phyloP scores from a whole-genome alignment of 768 basidiomycete genomes.

The Tulasnella sp. region DNA sequence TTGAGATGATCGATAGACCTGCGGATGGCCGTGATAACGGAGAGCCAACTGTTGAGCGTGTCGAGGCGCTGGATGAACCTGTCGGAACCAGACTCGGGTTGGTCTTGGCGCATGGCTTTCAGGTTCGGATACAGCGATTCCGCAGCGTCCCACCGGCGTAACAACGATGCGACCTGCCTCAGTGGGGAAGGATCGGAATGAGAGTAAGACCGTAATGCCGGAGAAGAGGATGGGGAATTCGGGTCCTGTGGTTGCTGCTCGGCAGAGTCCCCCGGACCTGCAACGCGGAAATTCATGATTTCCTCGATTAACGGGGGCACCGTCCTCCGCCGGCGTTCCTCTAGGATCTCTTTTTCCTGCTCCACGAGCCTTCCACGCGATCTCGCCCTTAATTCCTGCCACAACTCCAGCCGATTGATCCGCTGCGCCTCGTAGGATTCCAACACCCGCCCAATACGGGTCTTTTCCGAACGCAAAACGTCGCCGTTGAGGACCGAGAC shows the following conservation, averaged over 20 bases:
- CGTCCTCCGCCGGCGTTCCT: conserved; percentile 73
- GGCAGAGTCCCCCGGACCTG: conserved; percentile 36
- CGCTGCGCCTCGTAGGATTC: conserved; percentile 67
- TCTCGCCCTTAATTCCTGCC: conserved; percentile 87
- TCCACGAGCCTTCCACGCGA: conserved; percentile 72
- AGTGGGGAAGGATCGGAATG: conserved; percentile 34
- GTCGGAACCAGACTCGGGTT: conserved; percentile 59
- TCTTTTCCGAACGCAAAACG: conserved; percentile 92
- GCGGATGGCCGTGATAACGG: conserved; percentile 78
- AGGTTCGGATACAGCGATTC: conserved; percentile 84
- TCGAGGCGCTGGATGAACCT: conserved; percentile 80
- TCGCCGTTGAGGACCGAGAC: conserved; percentile 91
- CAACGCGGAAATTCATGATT: conserved; percentile 68
- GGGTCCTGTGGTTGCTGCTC: conserved; percentile 28
- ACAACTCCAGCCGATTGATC: conserved; percentile 64
- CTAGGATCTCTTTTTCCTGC: conserved; percentile 76
- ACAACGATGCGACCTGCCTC: conserved; percentile 57
- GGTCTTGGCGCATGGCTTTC: conserved; percentile 74
- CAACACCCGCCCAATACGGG: conserved; percentile 77
- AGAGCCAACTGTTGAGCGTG: conserved; percentile 87
- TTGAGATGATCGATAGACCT: conserved; percentile 75
- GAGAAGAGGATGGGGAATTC: conserved; percentile 25
- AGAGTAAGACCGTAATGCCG: background rate
- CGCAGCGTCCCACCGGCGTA: conserved; percentile 73
- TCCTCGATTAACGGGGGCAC: conserved; percentile 85